phyloP scores from a whole-genome alignment of 2,329 filamentous ascomycete species.

The Trichoderma hamatum region DNA sequence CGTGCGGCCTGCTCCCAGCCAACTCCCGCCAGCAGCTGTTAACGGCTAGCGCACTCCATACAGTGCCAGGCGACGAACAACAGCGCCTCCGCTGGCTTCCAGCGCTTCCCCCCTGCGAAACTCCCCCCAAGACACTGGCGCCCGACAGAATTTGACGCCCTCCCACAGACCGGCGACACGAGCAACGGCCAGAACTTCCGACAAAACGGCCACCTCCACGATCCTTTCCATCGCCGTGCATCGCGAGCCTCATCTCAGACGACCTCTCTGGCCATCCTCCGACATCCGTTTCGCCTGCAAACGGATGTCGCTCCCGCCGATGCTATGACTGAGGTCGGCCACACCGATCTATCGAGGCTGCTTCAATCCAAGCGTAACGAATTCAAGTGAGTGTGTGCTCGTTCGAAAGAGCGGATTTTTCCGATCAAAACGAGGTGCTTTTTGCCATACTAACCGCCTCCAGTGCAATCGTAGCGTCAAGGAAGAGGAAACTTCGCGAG shows the following conservation, averaged over 20 bases:
- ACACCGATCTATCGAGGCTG: slow-evolving; percentile 66
- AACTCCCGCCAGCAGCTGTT: slow-evolving; percentile 18
- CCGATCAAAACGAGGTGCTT: slow-evolving; percentile 52
- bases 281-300: slow-evolving; percentile 64
- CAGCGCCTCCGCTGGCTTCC: slow-evolving; percentile 21
- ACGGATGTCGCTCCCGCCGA: slow-evolving; percentile 70
- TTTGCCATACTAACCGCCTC: slow-evolving; percentile 48
- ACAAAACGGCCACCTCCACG: slow-evolving; percentile 38
- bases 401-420: slow-evolving; percentile 53
- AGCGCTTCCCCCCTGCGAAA: slow-evolving; percentile 25
- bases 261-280: slow-evolving; percentile 32
- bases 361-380: slow-evolving; percentile 67
- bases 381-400: slow-evolving; percentile 57
- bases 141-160: slow-evolving; percentile 42
- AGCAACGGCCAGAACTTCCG: slow-evolving; percentile 37
- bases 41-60: slow-evolving; percentile 20
- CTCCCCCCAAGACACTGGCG: slow-evolving; percentile 30
- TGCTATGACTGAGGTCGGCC: slow-evolving; percentile 73
- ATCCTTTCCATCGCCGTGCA: slow-evolving; percentile 39
- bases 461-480: slow-evolving; percentile 76
- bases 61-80: slow-evolving; percentile 18
- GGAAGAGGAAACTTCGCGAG: slow-evolving; percentile 89
- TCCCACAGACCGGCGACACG: slow-evolving; percentile 37
- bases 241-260: slow-evolving; percentile 38
- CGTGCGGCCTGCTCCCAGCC: slow-evolving; percentile 5